Evolutionary conservation across 2,329 filamentous ascomycete species (phyloP).

Genomic region (Colletotrichum tamarilloi): DNA sequence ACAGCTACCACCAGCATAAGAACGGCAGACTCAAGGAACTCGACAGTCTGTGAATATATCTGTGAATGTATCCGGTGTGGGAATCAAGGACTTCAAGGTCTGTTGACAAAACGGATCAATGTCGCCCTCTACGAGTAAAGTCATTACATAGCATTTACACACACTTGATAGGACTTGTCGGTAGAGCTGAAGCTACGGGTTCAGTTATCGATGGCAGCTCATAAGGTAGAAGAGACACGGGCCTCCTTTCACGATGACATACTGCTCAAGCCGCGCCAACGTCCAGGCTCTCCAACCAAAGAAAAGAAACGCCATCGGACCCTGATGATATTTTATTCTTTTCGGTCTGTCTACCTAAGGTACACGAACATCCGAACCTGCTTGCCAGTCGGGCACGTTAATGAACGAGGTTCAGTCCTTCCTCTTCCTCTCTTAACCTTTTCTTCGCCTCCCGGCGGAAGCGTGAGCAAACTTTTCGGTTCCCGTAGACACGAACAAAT

Average conservation of each 20-base stretch:
- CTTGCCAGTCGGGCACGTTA: not conserved
- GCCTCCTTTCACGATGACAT: not conserved
- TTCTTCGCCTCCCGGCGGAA: not conserved
- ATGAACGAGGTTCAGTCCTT: not conserved
- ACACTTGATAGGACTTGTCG: not conserved
- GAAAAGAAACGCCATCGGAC: not conserved
- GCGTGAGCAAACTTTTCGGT: not conserved
- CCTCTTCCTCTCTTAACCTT: not conserved
- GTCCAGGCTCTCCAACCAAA: not conserved
- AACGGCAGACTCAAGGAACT: not conserved
- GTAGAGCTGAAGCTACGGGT: not conserved
- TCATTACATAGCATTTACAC: not conserved
- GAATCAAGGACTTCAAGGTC: not conserved
- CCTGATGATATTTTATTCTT: conserved; percentile 14
- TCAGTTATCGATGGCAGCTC: not conserved
- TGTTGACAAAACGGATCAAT: not conserved
- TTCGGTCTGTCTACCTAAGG: not conserved
- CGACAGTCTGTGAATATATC: no score
- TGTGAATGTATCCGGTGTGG: no score
- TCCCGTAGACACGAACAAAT: not conserved
- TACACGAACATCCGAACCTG: not conserved
- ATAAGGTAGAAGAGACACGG: not conserved
- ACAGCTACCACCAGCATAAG: no score
- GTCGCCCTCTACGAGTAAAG: not conserved
- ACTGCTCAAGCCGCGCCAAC: not conserved